Evolutionary conservation across 2,329 filamentous ascomycete genomes (phyloP), one percentile per base, ranked within the genome.

Genomic region (Harringtonia aguacate): DNA sequence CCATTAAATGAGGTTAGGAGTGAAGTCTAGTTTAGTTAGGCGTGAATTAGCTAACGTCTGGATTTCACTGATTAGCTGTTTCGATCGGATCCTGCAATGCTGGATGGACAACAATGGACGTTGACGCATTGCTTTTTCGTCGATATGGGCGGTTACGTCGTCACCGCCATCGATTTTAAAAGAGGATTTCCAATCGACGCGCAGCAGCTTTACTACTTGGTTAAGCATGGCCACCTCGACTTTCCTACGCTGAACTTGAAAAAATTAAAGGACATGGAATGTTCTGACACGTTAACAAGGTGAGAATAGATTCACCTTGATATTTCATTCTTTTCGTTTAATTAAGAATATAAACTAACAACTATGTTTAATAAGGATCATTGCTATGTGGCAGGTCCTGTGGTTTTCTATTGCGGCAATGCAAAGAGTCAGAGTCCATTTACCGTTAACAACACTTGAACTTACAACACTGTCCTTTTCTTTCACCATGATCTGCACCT

Each of bases 131-230:
- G 56, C 2, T 67, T 68, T 47, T 65, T 59, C 43, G 63, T 58
- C 4, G 61, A 68, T 39, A 65, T 63, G 57, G 65, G 66, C 2
- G 65, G 65, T 4, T 58, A 66, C 41, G 28, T 58, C 1, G 52
- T 68, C 1, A 43, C 55, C 10, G 52, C 53, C 10, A 51, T 48
- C 2, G 62, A 62, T 17, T 55, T 40, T 17, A 29, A 46, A 2
- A 36, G 51, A 0, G 48, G 51, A 1, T 64, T 68, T 42, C 62
- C 65, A 3, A 50, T 68, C 8, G 55, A 65, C 31, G 56, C 59
- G 1, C 57, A 61, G 38, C 56, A 63, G 43, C 46, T 64, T 3
- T 49, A 53, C 18, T 62, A 58, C 39, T 45, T 62, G 6, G 42
- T 59, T 14, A 51, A 52, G 14, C 39, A 61, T 12, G 46, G 48